Conservation (phyloP, 768 basidiomycete species). For the Lyophyllum semitale region DNA sequence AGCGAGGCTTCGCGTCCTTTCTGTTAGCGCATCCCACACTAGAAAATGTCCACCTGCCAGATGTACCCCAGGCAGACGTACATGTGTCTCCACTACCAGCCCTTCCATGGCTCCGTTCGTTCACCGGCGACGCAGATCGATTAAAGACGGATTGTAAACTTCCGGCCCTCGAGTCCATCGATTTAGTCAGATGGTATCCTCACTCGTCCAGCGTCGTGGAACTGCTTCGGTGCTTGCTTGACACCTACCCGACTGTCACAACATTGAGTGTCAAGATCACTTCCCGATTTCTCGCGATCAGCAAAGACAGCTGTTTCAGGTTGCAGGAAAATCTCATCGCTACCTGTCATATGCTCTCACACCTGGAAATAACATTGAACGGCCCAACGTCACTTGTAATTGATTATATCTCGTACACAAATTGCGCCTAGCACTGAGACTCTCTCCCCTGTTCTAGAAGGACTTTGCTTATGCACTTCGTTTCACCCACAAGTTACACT, state of each 20-base stretch:
- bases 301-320: background rate
- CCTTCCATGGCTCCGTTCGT: background rate
- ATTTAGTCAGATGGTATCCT: background rate
- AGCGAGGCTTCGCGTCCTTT: background rate
- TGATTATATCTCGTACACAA: background rate
- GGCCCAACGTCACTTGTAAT: background rate
- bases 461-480: background rate
- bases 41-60: background rate
- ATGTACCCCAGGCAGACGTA: background rate
- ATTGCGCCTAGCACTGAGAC: background rate
- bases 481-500: background rate
- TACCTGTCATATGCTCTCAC: background rate
- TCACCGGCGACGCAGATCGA: background rate
- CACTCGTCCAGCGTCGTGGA: background rate
- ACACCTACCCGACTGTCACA: background rate
- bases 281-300: background rate
- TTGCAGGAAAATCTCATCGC: background rate
- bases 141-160: background rate
- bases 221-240: background rate
- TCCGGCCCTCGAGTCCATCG: background rate
- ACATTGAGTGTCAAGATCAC: background rate
- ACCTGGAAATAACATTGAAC: background rate
- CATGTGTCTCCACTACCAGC: background rate
- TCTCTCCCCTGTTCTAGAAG: background rate
- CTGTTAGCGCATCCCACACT: background rate